Conservation (phyloP, 2,329 filamentous ascomycete species). For the Colletotrichum cordylinicola region DNA sequence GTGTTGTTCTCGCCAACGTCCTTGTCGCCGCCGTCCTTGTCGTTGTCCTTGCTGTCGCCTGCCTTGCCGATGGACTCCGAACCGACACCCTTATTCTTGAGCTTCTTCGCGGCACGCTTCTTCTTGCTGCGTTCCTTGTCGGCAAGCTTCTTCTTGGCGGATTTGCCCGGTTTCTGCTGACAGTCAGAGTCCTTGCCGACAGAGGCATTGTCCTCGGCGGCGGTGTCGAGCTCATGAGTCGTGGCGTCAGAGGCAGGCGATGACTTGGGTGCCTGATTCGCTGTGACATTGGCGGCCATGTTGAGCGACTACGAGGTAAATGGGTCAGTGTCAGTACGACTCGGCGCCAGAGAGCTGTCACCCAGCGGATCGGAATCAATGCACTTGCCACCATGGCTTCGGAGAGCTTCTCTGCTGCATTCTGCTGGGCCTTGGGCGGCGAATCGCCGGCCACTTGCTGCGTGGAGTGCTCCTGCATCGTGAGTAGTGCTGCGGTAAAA, state of each 20-base stretch:
- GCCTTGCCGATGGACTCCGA: neutral
- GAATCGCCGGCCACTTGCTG: neutral
- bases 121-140: neutral
- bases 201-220: neutral
- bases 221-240: neutral
- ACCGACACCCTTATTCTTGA: neutral
- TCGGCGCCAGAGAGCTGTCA: neutral
- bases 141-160: too few species aligned
- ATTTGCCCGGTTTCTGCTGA: too few species aligned
- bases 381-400: neutral
- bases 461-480: neutral
- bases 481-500: neutral
- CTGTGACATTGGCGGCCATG: neutral
- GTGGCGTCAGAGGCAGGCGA: neutral
- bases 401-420: neutral
- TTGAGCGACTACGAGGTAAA: neutral
- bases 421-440: neutral
- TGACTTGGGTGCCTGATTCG: neutral
- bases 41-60: neutral
- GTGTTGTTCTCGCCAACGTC: neutral
- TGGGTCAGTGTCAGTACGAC: neutral
- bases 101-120: neutral
- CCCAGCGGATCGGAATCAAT: neutral
- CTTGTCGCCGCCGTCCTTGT: neutral
- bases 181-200: neutral